phyloP scores from a whole-genome alignment of 2,329 filamentous ascomycete species.

The Biscogniauxia mediterranea region DNA sequence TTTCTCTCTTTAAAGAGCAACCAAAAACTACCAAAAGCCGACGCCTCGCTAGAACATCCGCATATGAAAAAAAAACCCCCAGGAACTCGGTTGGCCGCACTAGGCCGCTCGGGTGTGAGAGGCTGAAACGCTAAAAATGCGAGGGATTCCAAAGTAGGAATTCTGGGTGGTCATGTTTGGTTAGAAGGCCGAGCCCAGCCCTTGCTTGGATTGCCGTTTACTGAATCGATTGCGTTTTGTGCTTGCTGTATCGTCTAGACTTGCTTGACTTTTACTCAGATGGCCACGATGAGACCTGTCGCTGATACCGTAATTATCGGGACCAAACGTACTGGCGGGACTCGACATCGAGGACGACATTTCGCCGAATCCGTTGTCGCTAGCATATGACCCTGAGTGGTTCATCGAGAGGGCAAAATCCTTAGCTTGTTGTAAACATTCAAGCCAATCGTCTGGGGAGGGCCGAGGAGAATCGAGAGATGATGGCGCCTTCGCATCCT shows the following conservation, averaged over 20 bases:
- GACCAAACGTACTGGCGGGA: constrained; percentile 68
- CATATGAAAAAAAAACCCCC: constrained; percentile 27
- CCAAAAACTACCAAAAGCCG: constrained; percentile 31
- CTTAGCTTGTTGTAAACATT: constrained; percentile 79
- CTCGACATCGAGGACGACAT: constrained; percentile 73
- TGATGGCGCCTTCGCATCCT: constrained; percentile 75
- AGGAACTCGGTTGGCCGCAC: constrained; percentile 16
- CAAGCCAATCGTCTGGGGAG: constrained; percentile 87
- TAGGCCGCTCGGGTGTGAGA: constrained; percentile 11
- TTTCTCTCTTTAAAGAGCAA: constrained; percentile 26
- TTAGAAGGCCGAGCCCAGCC: constrained; percentile 84
- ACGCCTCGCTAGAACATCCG: constrained; percentile 36
- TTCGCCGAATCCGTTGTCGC: constrained; percentile 65
- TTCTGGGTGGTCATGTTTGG: constrained; percentile 2
- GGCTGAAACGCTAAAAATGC: constrained; percentile 11
- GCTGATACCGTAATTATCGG: constrained; percentile 47
- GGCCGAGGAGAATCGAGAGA: constrained; percentile 56
- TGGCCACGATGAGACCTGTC: constrained; percentile 57
- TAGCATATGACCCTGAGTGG: constrained; percentile 62
- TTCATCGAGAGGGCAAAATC: constrained; percentile 79
- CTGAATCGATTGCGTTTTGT: constrained; percentile 72
- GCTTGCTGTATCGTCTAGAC: constrained; percentile 47
- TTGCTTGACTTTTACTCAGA: constrained; percentile 58
- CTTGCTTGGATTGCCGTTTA: constrained; percentile 90
- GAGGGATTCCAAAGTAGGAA: constrained; percentile 13